These are phyloP conservation scores for Filobasidium floriforme DNA, from an alignment of 768 basidiomycete species.

Conservation along the genomic window DNA sequence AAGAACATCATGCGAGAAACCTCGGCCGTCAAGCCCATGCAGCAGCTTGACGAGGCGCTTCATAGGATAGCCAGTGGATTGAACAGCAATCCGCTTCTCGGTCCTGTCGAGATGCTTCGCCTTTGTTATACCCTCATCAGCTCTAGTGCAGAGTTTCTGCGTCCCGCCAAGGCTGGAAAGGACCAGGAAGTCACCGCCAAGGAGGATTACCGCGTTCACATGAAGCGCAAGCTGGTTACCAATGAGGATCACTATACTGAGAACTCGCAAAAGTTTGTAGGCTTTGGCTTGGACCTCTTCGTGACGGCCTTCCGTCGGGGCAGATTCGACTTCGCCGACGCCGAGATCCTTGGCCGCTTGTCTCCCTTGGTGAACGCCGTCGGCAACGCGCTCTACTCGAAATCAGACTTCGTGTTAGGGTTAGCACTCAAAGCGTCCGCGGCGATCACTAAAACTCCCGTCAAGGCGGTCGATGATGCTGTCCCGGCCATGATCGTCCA, in stretches of 20 bases:
- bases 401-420: slow-evolving; percentile 62
- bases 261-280: slow-evolving; percentile 85
- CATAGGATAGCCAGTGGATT: slow-evolving; percentile 74
- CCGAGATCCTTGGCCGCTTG: slow-evolving; percentile 66
- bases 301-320: slow-evolving; percentile 76
- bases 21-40: slow-evolving; percentile 67
- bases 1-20: slow-evolving; percentile 80
- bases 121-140: slow-evolving; percentile 83
- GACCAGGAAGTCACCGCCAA: slow-evolving; percentile 44
- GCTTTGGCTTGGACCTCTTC: slow-evolving; percentile 85
- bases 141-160: slow-evolving; percentile 80
- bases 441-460: slow-evolving; percentile 72
- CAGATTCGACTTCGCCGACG: slow-evolving; percentile 74
- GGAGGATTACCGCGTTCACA: slow-evolving; percentile 66
- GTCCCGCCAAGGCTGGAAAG: slow-evolving; percentile 50
- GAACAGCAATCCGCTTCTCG: slow-evolving; percentile 68
- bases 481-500: slow-evolving; percentile 76
- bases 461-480: slow-evolving; percentile 65
- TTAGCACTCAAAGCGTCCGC: slow-evolving; percentile 72
- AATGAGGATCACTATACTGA: slow-evolving; percentile 66
- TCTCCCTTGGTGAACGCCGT: slow-evolving; percentile 79
- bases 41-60: slow-evolving; percentile 78
- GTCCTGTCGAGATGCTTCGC: slow-evolving; percentile 62
- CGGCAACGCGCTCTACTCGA: slow-evolving; percentile 86
- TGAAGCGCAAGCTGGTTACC: slow-evolving; percentile 57